Conservation (phyloP, 2,329 filamentous ascomycete species). For the Ascochyta viciae-villosae region DNA sequence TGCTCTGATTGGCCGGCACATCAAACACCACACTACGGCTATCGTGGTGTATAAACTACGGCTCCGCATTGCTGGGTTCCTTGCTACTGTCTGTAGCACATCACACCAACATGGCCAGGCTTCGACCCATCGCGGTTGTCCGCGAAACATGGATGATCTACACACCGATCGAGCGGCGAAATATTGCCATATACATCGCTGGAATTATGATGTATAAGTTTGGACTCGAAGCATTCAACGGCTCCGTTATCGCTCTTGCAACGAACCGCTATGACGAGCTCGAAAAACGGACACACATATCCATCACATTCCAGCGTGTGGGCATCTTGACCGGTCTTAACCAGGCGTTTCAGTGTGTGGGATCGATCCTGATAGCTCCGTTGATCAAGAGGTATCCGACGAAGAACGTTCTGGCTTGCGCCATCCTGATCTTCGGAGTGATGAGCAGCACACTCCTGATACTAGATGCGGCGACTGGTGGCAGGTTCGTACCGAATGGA, state of each 20-base stretch:
- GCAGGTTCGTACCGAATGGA: constrained; percentile 49
- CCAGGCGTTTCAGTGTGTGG: constrained; percentile 60
- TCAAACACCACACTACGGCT: constrained; percentile 20
- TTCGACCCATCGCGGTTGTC: constrained; percentile 32
- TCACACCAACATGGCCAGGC: constrained; percentile 23
- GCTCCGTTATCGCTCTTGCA: constrained; percentile 58
- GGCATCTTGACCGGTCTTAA: constrained; percentile 59
- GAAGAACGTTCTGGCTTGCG: constrained; percentile 54
- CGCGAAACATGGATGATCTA: constrained; percentile 46
- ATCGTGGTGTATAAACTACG: constrained; percentile 33
- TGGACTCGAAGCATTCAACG: constrained; percentile 60
- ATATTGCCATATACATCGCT: constrained; percentile 51
- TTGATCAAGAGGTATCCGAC: constrained; percentile 58
- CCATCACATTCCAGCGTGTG: constrained; percentile 56
- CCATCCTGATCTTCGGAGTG: constrained; percentile 56
- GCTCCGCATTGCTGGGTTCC: constrained; percentile 27
- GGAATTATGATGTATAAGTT: constrained; percentile 63
- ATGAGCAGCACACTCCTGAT: constrained; percentile 58
- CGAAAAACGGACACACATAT: constrained; percentile 38
- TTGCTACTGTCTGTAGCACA: constrained; percentile 26
- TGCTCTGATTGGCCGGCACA: constrained; percentile 24
- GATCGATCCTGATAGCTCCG: constrained; percentile 59
- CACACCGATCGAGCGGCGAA: constrained; percentile 51
- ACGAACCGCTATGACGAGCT: constrained; percentile 60
- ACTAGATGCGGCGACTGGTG: constrained; percentile 58